Conservation (phyloP, 805 yeast species). For the Starmerella stellata region DNA sequence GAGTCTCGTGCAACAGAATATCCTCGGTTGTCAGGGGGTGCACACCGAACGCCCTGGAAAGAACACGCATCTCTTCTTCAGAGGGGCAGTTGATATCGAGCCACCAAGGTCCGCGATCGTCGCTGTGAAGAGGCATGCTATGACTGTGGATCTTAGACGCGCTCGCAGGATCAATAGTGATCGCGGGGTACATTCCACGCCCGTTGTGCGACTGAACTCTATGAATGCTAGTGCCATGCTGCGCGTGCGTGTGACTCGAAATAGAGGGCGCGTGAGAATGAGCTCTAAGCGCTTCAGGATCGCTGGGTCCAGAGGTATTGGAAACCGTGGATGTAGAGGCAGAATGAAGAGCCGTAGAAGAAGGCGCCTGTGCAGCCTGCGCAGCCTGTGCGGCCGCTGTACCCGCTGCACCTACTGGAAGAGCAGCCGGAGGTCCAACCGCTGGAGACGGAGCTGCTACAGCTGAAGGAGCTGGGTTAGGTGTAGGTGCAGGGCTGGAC, state of each 20-base stretch:
- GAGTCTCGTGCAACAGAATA: constrained; percentile 76
- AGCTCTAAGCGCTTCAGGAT: neutral
- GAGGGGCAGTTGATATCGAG: constrained; percentile 81
- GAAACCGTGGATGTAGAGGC: neutral
- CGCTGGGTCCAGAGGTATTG: neutral
- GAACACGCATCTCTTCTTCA: constrained; percentile 87
- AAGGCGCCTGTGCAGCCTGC: no score
- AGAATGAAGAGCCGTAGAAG: neutral
- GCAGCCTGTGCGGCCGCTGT: no score
- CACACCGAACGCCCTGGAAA: constrained; percentile 78
- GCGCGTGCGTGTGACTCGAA: neutral
- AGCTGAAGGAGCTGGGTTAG: no score
- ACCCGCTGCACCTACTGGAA: neutral
- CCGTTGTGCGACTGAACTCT: neutral
- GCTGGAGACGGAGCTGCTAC: no score
- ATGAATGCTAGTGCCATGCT: neutral
- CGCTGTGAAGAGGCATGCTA: neutral
- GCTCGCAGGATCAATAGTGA: neutral
- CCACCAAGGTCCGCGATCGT: constrained; percentile 64
- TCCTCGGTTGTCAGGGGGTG: constrained; percentile 96
- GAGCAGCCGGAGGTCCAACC: neutral
- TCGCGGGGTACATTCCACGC: neutral
- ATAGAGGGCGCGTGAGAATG: neutral
- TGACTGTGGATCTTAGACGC: neutral
- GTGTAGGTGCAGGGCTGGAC: no score